Evolutionary conservation across 208 protist genomes (phyloP).

Genomic region (Wallacemonas collosoma): DNA sequence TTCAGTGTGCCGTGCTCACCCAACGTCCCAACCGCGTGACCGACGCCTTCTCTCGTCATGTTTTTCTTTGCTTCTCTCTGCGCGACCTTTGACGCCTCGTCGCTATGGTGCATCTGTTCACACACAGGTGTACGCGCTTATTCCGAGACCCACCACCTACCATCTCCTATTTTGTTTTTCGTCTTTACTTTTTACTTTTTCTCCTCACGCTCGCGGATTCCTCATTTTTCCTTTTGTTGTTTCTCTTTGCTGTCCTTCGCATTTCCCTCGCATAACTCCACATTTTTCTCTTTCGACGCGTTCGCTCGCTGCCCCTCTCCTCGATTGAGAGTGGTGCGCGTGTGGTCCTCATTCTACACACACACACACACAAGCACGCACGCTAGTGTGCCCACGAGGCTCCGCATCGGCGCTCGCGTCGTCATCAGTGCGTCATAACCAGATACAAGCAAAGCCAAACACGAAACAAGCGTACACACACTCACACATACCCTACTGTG

Average conservation of each 20-base stretch:
- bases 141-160: too few relatives aligned
- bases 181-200: slow-evolving; percentile 17
- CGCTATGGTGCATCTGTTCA: too few relatives aligned
- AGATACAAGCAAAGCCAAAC: neutral
- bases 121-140: too few relatives aligned
- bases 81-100: too few relatives aligned
- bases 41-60: neutral
- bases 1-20: slow-evolving; percentile 58
- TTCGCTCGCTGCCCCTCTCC: slow-evolving; percentile 7
- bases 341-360: too few relatives aligned
- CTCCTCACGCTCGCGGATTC: slow-evolving; percentile 2
- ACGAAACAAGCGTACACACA: neutral
- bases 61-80: slow-evolving; percentile 5
- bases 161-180: neutral
- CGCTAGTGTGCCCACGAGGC: too few relatives aligned
- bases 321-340: too few relatives aligned
- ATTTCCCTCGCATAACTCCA: neutral
- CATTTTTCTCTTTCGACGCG: slow-evolving; percentile 10
- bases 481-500: too few relatives aligned
- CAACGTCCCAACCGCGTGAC: neutral
- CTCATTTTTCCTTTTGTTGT: slow-evolving; percentile 15
- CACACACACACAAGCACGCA: too few relatives aligned
- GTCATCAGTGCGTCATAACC: neutral
- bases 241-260: neutral
- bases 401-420: too few relatives aligned